Evolutionary conservation across 371 early-diverging fungal species (phyloP).

Genomic region (Rhizopus sp.): DNA sequence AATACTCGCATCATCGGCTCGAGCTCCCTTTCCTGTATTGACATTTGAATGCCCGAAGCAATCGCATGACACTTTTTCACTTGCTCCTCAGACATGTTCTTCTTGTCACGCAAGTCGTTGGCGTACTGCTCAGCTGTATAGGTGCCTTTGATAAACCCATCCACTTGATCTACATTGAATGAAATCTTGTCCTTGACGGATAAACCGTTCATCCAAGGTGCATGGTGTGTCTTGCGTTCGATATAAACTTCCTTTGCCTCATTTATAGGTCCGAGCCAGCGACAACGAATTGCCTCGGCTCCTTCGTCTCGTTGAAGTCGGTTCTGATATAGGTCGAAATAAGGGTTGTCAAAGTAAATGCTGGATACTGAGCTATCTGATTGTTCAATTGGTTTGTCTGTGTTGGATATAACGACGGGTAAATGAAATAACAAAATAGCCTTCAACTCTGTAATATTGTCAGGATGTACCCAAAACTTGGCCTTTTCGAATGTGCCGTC

Average conservation of each 20-base stretch:
- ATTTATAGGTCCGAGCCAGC: constrained; percentile 83
- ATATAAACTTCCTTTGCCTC: constrained; percentile 76
- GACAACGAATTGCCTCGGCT: constrained; percentile 90
- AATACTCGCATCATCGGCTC: constrained; percentile 92
- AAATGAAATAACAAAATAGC: constrained; percentile 90
- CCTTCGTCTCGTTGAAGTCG: constrained; percentile 92
- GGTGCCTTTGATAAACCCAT: constrained; percentile 78
- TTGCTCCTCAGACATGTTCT: constrained; percentile 69
- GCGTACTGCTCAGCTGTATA: constrained; percentile 79
- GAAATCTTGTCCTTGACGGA: constrained; percentile 96
- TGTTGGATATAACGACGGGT: constrained; percentile 92
- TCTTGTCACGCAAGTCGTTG: constrained; percentile 75
- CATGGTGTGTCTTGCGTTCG: constrained; percentile 98
- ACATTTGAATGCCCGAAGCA: constrained; percentile 79
- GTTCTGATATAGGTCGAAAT: constrained; percentile 89
- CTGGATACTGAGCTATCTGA: constrained; percentile 90
- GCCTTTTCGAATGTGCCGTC: constrained; percentile 83
- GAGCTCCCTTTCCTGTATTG: constrained; percentile 77
- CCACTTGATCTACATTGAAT: constrained; percentile 89
- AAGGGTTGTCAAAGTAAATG: constrained; percentile 95
- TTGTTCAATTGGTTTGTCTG: constrained; percentile 66
- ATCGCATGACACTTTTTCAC: constrained; percentile 73
- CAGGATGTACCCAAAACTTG: constrained; percentile 99
- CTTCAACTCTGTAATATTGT: constrained; percentile 96
- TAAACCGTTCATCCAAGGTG: constrained; percentile 95